phyloP scores from a whole-genome alignment of 2,329 filamentous ascomycete genomes.

The Colletotrichum sansevieriae region DNA sequence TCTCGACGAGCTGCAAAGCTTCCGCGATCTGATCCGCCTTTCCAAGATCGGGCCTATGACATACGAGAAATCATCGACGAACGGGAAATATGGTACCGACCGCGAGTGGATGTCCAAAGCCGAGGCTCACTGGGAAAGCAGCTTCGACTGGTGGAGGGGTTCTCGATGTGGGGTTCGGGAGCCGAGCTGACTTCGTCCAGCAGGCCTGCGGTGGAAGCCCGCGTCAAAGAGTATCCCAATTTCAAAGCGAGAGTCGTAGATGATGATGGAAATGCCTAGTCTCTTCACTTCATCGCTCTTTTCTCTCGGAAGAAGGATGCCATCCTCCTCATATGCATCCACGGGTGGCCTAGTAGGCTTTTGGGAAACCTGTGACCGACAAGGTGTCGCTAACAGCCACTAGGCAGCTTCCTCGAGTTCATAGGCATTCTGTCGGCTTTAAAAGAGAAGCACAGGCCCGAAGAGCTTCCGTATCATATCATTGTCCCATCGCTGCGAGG shows the following conservation, averaged over 20 bases:
- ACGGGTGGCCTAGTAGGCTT: neutral
- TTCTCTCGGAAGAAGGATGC: conserved; percentile 1
- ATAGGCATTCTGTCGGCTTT: neutral
- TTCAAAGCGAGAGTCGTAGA: neutral
- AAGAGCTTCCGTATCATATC: neutral
- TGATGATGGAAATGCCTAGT: neutral
- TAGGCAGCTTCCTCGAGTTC: conserved; percentile 9
- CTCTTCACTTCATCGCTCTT: neutral
- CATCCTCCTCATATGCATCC: conserved; percentile 1
- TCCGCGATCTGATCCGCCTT: neutral
- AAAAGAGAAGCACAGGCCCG: neutral
- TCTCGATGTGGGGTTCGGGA: neutral
- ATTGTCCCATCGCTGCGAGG: neutral
- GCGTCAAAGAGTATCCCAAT: neutral
- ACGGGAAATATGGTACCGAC: neutral
- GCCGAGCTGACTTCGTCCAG: neutral
- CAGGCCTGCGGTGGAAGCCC: neutral
- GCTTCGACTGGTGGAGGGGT: neutral
- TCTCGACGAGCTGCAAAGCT: neutral
- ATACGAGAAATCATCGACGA: neutral
- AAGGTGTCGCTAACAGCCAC: no score
- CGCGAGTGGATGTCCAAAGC: neutral
- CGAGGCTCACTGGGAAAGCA: neutral
- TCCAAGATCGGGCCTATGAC: neutral
- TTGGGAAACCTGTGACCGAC: no score